Evolutionary conservation across 2,329 filamentous ascomycete species (phyloP).

Genomic region (Penicillium sp.): DNA sequence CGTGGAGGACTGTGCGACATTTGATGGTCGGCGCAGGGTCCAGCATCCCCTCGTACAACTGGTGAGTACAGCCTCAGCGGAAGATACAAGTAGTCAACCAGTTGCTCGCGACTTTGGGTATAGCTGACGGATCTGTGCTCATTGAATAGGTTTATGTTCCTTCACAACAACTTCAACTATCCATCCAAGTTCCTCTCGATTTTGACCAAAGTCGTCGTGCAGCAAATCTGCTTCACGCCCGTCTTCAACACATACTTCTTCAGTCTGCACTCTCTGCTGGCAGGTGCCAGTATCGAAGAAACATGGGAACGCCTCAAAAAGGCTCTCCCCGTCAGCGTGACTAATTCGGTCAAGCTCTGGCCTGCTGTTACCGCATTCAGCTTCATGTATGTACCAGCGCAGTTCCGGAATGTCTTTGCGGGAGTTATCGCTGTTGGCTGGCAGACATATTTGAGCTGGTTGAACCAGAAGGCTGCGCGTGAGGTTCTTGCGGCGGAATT

Average conservation of each 20-base stretch:
- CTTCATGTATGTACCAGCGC: slow-evolving; percentile 74
- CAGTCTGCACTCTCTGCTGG: slow-evolving; percentile 67
- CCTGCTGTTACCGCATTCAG: slow-evolving; percentile 79
- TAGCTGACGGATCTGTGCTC: not conserved
- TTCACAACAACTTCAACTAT: slow-evolving; percentile 80
- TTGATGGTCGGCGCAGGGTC: slow-evolving; percentile 66
- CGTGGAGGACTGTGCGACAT: slow-evolving; percentile 62
- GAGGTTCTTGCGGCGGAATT: slow-evolving; percentile 41
- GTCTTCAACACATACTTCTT: slow-evolving; percentile 81
- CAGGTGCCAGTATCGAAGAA: slow-evolving; percentile 59
- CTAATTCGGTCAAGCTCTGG: slow-evolving; percentile 83
- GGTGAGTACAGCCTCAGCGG: slow-evolving; percentile 48
- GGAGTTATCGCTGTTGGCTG: slow-evolving; percentile 77
- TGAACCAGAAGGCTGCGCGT: slow-evolving; percentile 68
- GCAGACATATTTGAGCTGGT: slow-evolving; percentile 82
- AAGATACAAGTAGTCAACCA: not conserved
- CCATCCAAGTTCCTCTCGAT: slow-evolving; percentile 65
- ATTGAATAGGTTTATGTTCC: slow-evolving; percentile 63
- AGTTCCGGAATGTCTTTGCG: slow-evolving; percentile 74
- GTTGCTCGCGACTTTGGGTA: not conserved
- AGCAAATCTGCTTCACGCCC: slow-evolving; percentile 75
- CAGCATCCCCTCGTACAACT: slow-evolving; percentile 73
- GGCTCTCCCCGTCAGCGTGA: slow-evolving; percentile 69
- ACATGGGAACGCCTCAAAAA: slow-evolving; percentile 64
- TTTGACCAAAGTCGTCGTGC: slow-evolving; percentile 69